A percentile compares a stretch with the other conserved stretches of the same genome.
These are phyloP conservation scores for Candida wancherniae DNA, from an alignment of 805 yeast species.

Conservation along the genomic window DNA sequence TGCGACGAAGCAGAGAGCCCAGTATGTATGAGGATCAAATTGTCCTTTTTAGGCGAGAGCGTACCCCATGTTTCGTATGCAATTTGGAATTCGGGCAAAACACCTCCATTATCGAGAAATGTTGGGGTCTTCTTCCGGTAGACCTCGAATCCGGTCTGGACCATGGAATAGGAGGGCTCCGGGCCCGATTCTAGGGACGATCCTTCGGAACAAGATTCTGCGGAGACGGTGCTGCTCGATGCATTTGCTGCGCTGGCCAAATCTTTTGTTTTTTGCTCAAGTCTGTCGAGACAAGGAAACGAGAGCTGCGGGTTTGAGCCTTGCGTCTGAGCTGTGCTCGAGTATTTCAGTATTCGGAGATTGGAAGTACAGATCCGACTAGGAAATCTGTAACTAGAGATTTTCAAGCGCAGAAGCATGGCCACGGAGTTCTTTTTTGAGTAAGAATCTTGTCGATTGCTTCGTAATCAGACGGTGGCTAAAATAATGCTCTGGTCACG, in stretches of 20 bases:
- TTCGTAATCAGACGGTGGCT: no score
- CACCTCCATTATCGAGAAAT: slow-evolving; percentile 77
- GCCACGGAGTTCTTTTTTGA: no score
- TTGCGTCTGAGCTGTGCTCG: slow-evolving; percentile 4
- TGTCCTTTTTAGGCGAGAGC: slow-evolving; percentile 56
- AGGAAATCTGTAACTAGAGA: neutral
- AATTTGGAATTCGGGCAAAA: slow-evolving; percentile 65
- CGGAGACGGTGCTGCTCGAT: slow-evolving; percentile 1
- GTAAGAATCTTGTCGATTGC: no score
- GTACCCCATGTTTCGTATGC: slow-evolving; percentile 94
- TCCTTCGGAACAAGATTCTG: slow-evolving; percentile 9
- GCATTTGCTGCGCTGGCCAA: slow-evolving; percentile 22
- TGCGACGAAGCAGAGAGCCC: slow-evolving; percentile 93
- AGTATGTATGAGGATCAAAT: slow-evolving; percentile 79
- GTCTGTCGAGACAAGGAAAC: slow-evolving; percentile 81
- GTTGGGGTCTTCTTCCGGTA: slow-evolving; percentile 55
- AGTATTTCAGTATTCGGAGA: slow-evolving; percentile 1
- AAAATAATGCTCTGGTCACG: no score
- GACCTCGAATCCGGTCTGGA: slow-evolving; percentile 60
- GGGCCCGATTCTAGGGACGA: slow-evolving; percentile 62
- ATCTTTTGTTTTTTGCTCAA: slow-evolving; percentile 51
- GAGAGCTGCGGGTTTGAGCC: slow-evolving; percentile 61
- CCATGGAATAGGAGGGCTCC: slow-evolving; percentile 76
- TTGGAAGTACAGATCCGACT: neutral
- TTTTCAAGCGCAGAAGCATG: no score